Evolutionary conservation across 352 stramenopile species (phyloP), one percentile per base, ranked within the genome.

Genomic region (Phytophthora capsici): DNA sequence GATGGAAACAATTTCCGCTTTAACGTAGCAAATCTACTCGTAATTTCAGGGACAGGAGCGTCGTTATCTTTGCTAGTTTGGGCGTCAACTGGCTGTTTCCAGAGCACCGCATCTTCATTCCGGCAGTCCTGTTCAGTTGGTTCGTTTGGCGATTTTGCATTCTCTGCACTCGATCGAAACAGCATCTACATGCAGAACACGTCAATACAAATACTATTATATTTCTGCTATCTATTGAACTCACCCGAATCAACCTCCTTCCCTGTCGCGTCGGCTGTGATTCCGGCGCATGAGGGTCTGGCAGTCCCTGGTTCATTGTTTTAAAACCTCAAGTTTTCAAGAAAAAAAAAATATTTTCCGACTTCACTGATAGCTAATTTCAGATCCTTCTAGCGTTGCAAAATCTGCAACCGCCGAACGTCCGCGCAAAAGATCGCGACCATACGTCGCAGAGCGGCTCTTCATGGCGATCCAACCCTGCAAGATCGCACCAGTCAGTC

Each of bases 1-100:
- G 67, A 80, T 10, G 78, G 78, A 46, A 89, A 89, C 1, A 89
- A 37, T 30, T 88, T 88, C 5, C 80, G 66, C 57, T 88, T 88
- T 49, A 89, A 51, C 10, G 68, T 66, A 37, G 69, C 66, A 50
- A 89, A 84, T 63, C 79, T 84, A 38, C 58, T 69, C 12, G 46
- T 63, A 8, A 32, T 5, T 46, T 19, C 20, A 38, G 58, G 26
- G 50, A 53, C 34, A 64, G 25, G 17, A 36, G 44, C 36, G 7
- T 64, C 60, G 4, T 63, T 61, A 38, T 48, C 46, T 7, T 6
- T 23, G 43, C 38, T 30, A 13, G 44, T 22, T 30, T 50, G 55
- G 7, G 45, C 17, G 14, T 51, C 28, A 9, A 17, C 37, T 23
- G 44, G 5, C 13, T 43, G 26, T 26, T 47, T 59, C 32, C 37